These are phyloP conservation scores for Mrakia blollopis DNA, from an alignment of 768 basidiomycete genomes.

Conservation along the genomic window DNA sequence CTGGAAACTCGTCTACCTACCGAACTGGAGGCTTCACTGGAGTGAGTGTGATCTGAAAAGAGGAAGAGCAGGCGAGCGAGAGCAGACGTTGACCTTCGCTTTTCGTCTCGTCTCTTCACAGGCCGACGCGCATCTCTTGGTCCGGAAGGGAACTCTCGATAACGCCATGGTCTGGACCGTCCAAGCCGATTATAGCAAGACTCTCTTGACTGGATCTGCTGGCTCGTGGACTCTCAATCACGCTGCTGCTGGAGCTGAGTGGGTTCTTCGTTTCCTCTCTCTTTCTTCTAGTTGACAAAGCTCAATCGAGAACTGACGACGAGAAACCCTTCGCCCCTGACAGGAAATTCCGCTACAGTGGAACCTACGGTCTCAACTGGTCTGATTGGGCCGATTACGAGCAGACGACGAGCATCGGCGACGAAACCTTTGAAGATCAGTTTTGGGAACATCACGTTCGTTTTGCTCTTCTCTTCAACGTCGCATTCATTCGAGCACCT, in stretches of 20 bases:
- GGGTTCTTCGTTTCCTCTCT: not conserved
- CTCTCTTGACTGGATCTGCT: constrained; percentile 39
- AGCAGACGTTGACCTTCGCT: not conserved
- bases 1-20: constrained; percentile 56
- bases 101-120: not conserved
- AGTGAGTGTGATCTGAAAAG: constrained; percentile 45
- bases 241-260: constrained; percentile 74
- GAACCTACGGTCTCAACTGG: constrained; percentile 82
- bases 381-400: constrained; percentile 74
- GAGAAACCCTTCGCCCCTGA: not conserved
- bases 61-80: not conserved
- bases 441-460: constrained; percentile 60
- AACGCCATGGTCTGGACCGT: constrained; percentile 82
- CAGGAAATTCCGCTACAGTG: constrained; percentile 66
- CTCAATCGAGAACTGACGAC: not conserved
- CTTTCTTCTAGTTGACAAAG: not conserved
- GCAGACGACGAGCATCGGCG: constrained; percentile 61
- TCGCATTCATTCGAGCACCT: no score
- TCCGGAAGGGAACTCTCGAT: constrained; percentile 68
- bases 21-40: constrained; percentile 49
- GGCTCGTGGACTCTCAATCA: constrained; percentile 50
- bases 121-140: constrained; percentile 62
- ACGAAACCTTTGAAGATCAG: constrained; percentile 51
- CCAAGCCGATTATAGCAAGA: constrained; percentile 63
- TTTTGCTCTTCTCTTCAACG: no score